These are phyloP conservation scores for Penicillium flavigenum DNA, from an alignment of 495 filamentous ascomycete genomes.

Conservation along the genomic window DNA sequence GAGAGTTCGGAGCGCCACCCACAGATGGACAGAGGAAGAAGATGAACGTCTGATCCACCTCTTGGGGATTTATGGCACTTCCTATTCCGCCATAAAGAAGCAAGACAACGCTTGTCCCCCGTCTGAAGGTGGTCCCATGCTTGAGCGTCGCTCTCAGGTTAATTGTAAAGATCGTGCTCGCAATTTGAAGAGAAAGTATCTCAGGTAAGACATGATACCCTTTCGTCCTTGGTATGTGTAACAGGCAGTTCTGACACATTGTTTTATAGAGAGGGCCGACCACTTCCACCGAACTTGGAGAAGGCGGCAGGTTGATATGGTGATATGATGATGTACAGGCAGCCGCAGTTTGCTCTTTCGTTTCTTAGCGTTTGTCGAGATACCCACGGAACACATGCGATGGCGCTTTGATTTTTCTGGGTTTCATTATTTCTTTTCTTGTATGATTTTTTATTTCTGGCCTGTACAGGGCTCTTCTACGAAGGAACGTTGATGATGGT, in stretches of 20 bases:
- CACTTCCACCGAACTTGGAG: neutral
- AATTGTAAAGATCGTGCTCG: constrained; percentile 11
- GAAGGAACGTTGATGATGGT: neutral
- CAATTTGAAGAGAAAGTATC: constrained; percentile 3
- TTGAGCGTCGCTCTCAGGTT: constrained; percentile 3
- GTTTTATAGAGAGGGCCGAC: constrained; percentile 1
- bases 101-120: neutral
- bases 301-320: neutral
- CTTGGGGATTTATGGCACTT: neutral
- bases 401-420: neutral
- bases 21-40: constrained; percentile 4
- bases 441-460: neutral
- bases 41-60: neutral
- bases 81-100: constrained; percentile 1
- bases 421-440: neutral
- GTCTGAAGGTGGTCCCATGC: neutral
- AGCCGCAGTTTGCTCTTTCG: neutral
- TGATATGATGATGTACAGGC: neutral
- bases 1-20: neutral
- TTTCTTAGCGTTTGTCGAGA: neutral
- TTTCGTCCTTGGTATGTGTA: neutral
- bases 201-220: constrained; percentile 10
- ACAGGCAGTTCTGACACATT: neutral
- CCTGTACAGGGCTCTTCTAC: neutral
- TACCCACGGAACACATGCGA: neutral